phyloP scores from a whole-genome alignment of 768 basidiomycete genomes.

The Boletus speciosus region DNA sequence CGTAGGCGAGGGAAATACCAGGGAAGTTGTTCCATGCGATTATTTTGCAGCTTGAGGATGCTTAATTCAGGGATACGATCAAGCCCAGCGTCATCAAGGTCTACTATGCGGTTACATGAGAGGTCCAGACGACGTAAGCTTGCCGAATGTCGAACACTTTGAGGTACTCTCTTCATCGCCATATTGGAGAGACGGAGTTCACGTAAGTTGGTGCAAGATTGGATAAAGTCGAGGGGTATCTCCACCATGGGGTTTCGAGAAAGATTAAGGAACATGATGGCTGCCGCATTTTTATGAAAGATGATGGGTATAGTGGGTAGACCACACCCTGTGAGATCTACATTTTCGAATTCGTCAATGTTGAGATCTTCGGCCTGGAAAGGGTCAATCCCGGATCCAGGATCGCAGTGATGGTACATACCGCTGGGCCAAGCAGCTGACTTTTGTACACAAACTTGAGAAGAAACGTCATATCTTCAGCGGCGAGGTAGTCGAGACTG shows the following conservation, averaged over 20 bases:
- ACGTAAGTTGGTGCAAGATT: slow-evolving; percentile 76
- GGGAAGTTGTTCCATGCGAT: slow-evolving; percentile 83
- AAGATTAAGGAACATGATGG: slow-evolving; percentile 80
- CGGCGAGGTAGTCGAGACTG: slow-evolving; percentile 69
- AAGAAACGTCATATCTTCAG: slow-evolving; percentile 78
- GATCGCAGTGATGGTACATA: slow-evolving; percentile 33
- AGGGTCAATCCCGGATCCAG: background rate
- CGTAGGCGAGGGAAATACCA: slow-evolving; percentile 78
- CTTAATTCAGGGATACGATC: slow-evolving; percentile 70
- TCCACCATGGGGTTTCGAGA: slow-evolving; percentile 96
- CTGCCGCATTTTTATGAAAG: slow-evolving; percentile 79
- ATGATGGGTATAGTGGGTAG: slow-evolving; percentile 86
- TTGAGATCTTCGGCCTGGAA: slow-evolving; percentile 68
- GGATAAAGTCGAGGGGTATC: slow-evolving; percentile 94
- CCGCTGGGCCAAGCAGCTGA: slow-evolving; percentile 60
- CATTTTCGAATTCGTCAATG: slow-evolving; percentile 67
- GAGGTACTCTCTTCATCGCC: slow-evolving; percentile 93
- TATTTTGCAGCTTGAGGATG: slow-evolving; percentile 80
- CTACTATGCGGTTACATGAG: slow-evolving; percentile 86
- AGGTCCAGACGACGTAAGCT: slow-evolving; percentile 81
- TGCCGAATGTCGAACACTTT: slow-evolving; percentile 69
- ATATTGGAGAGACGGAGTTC: slow-evolving; percentile 87
- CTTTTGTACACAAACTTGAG: slow-evolving; percentile 89
- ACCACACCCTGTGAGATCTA: slow-evolving; percentile 79
- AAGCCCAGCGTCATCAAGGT: slow-evolving; percentile 82